These are phyloP conservation scores for Bisporella sp. DNA, from an alignment of 2,329 filamentous ascomycete genomes.

Conservation along the genomic window DNA sequence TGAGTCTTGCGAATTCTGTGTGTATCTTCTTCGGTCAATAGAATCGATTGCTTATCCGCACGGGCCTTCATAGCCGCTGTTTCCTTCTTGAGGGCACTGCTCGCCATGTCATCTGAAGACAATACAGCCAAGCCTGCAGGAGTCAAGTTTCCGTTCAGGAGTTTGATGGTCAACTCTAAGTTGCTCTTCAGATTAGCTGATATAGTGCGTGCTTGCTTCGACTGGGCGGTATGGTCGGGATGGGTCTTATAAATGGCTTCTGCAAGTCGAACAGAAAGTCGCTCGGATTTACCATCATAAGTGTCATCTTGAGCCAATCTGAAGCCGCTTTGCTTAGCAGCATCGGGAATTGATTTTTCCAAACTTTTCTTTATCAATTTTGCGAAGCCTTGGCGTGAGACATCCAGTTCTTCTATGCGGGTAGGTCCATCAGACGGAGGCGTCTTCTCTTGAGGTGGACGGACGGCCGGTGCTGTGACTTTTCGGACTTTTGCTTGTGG, in stretches of 20 bases:
- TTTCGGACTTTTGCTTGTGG: slow-evolving; percentile 45
- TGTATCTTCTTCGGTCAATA: slow-evolving; percentile 58
- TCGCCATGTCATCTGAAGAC: slow-evolving; percentile 85
- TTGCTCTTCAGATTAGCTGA: slow-evolving; percentile 88
- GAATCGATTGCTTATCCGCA: slow-evolving; percentile 77
- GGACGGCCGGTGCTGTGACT: slow-evolving; percentile 39
- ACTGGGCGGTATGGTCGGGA: slow-evolving; percentile 44
- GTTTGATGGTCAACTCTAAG: slow-evolving; percentile 63
- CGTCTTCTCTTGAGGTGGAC: slow-evolving; percentile 15
- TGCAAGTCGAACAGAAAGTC: slow-evolving; percentile 73
- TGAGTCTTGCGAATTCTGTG: slow-evolving; percentile 83
- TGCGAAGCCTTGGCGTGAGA: slow-evolving; percentile 60
- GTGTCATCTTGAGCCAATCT: slow-evolving; percentile 56
- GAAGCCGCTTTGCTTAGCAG: slow-evolving; percentile 60
- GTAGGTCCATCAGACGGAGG: slow-evolving; percentile 38
- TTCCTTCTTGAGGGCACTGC: slow-evolving; percentile 76
- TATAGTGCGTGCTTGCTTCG: slow-evolving; percentile 65
- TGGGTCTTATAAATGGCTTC: slow-evolving; percentile 56
- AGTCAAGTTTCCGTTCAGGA: slow-evolving; percentile 66
- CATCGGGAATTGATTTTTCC: slow-evolving; percentile 53
- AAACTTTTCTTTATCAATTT: slow-evolving; percentile 66
- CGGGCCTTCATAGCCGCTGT: slow-evolving; percentile 71
- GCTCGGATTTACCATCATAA: slow-evolving; percentile 57
- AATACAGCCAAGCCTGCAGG: slow-evolving; percentile 78
- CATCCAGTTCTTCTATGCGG: slow-evolving; percentile 49